These are phyloP conservation scores for Solanum okadae DNA, from an alignment of 257 asterid species.

Conservation along the genomic window DNA sequence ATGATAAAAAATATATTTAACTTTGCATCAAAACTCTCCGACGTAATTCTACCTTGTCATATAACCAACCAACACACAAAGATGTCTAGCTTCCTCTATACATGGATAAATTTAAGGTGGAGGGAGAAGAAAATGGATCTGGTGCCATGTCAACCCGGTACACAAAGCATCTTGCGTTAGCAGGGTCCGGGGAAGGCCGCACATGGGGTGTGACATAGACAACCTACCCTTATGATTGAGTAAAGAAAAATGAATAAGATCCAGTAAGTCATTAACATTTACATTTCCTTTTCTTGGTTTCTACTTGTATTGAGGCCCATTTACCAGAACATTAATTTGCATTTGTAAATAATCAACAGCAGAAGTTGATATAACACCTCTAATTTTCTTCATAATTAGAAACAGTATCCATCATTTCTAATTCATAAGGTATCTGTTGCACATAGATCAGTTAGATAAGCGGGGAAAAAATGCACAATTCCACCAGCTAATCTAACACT, in stretches of 20 bases:
- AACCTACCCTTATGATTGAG: not conserved
- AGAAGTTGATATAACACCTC: not conserved
- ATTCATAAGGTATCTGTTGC: not conserved
- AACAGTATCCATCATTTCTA: not conserved
- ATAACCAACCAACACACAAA: not conserved
- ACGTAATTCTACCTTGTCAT: not conserved
- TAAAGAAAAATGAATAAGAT: not conserved
- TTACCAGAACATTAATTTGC: not conserved
- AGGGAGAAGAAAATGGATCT: not conserved
- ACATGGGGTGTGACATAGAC: not conserved
- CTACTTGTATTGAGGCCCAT: not conserved
- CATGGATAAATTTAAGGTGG: not conserved
- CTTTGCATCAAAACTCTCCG: not conserved
- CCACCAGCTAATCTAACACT: not conserved
- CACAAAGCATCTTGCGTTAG: not conserved
- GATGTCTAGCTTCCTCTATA: not conserved
- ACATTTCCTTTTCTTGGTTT: not conserved
- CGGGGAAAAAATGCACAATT: not conserved
- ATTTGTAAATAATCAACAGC: not conserved
- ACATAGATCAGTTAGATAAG: not conserved
- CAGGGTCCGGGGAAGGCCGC: not conserved
- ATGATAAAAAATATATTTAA: not conserved
- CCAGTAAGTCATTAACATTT: not conserved
- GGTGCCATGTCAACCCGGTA: not conserved
- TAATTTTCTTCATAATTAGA: not conserved